Evolutionary conservation across 2,329 filamentous ascomycete species (phyloP), one percentile per base, ranked within the genome.

Genomic region (Colletotrichum sp.): DNA sequence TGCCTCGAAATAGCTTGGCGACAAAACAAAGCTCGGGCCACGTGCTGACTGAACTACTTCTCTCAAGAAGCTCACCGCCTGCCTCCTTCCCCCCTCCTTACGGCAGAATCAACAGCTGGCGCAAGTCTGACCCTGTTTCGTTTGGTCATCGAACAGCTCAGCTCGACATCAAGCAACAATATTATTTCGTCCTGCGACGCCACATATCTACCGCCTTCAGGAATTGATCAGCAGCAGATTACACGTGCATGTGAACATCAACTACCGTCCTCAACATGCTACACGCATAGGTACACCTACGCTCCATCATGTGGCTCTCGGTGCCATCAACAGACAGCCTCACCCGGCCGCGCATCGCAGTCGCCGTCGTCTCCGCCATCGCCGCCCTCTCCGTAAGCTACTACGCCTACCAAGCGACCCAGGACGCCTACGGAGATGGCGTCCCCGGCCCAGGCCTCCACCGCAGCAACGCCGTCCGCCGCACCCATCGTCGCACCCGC

Each of bases 381-480:
- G 90, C 91, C 3, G 90, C 91, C 59, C 88, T 87, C 13, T 92
- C 90, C 65, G 84, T 90, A 71, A 88, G 89, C 72, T 94, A 92
- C 81, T 89, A 91, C 72, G 84, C 92, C 79, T 94, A 92, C 82
- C 81, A 81, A 80, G 77, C 30, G 75, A 79, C 52, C 78, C 78
- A 64, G 79, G 77, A 81, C 39, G 71, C 44, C 57, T 55, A 62
- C 52, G 66, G 34, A 12, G 65, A 76, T 28, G 65, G 72, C 28
- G 12, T 79, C 57, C 80, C 79, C 12, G 84, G 83, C n/a, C 78
- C 81, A 36, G 82, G 84, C 16, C 85, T 95, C 34, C 93, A 91
- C 79, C 88, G 93, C 77, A 93, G 93, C 81, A 95, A 94, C 83
- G 93, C 93, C 13, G 82, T 95, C 49, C 92, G 93, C 77, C 89